phyloP scores from a whole-genome alignment of 495 filamentous ascomycete species.

The Penicillium paradoxum region DNA sequence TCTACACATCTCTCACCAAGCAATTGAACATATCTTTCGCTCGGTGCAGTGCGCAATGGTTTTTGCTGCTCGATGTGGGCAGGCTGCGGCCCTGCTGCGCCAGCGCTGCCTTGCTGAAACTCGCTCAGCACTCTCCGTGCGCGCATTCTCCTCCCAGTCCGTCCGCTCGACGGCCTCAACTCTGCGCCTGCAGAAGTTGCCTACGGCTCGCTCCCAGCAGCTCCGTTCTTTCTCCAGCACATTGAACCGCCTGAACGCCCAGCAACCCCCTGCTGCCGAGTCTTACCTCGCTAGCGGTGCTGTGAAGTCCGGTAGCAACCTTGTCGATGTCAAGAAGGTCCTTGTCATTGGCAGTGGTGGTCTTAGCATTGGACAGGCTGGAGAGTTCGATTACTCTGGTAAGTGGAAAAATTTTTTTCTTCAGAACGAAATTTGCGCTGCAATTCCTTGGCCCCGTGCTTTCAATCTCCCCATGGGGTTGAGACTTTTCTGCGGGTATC shows the following conservation, averaged over 20 bases:
- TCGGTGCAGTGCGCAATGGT: constrained; percentile 43
- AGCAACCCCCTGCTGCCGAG: constrained; percentile 75
- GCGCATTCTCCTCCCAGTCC: constrained; percentile 39
- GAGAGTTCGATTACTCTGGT: constrained; percentile 98
- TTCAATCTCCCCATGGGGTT: background rate
- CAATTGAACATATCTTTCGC: constrained; percentile 22
- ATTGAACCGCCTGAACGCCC: constrained; percentile 36
- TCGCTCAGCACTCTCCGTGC: constrained; percentile 37
- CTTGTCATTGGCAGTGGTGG: constrained; percentile 90
- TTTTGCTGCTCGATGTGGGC: constrained; percentile 49
- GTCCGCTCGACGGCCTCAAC: constrained; percentile 31
- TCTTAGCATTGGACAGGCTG: constrained; percentile 92
- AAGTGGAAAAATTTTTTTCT: constrained; percentile 25
- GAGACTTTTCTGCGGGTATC: constrained; percentile 9
- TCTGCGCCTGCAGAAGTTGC: constrained; percentile 39
- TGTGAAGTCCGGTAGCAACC: constrained; percentile 63
- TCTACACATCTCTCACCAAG: constrained; percentile 14
- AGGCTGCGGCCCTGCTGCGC: constrained; percentile 43
- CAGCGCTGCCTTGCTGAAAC: constrained; percentile 43
- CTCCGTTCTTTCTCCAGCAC: constrained; percentile 43
- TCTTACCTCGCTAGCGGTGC: constrained; percentile 84
- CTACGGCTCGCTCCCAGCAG: constrained; percentile 40
- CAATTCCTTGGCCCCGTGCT: background rate
- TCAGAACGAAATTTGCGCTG: background rate
- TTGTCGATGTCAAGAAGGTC: constrained; percentile 93